These are phyloP conservation scores for Stachybotrys chlorohalonatus DNA, from an alignment of 2,329 filamentous ascomycete genomes.

Conservation along the genomic window DNA sequence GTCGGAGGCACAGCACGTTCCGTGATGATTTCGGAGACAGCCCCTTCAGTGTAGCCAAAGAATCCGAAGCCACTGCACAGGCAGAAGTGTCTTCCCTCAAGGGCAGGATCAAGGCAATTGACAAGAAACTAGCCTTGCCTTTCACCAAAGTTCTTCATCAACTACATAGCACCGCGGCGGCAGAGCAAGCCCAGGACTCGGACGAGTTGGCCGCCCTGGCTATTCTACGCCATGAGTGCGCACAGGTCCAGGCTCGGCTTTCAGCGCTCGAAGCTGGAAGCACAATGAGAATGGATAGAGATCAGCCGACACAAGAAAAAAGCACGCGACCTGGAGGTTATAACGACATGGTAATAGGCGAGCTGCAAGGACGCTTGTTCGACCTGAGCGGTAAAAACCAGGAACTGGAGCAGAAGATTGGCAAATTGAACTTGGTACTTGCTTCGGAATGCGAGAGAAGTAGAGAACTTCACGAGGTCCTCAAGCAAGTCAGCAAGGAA, in stretches of 20 bases:
- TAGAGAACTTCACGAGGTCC: background rate
- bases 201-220: background rate
- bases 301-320: too few species aligned
- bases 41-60: background rate
- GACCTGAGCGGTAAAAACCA: slow-evolving; percentile 5
- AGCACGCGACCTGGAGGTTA: background rate
- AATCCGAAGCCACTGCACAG: background rate
- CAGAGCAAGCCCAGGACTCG: background rate
- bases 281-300: background rate
- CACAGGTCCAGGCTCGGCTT: background rate
- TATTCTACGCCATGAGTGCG: background rate
- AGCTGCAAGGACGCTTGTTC: slow-evolving; percentile 6
- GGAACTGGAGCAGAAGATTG: slow-evolving; percentile 7
- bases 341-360: slow-evolving; percentile 3
- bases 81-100: background rate
- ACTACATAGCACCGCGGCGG: background rate
- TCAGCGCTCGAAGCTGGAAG: background rate
- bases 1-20: background rate
- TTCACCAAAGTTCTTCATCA: background rate
- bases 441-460: background rate
- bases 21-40: background rate
- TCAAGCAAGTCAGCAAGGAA: background rate
- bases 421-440: slow-evolving; percentile 4
- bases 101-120: background rate
- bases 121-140: background rate